A percentile compares a stretch with the other conserved stretches of the same genome.
Evolutionary conservation across 2,329 filamentous ascomycete species (phyloP).

Genomic region (Sporothrix pseudoabietina): DNA sequence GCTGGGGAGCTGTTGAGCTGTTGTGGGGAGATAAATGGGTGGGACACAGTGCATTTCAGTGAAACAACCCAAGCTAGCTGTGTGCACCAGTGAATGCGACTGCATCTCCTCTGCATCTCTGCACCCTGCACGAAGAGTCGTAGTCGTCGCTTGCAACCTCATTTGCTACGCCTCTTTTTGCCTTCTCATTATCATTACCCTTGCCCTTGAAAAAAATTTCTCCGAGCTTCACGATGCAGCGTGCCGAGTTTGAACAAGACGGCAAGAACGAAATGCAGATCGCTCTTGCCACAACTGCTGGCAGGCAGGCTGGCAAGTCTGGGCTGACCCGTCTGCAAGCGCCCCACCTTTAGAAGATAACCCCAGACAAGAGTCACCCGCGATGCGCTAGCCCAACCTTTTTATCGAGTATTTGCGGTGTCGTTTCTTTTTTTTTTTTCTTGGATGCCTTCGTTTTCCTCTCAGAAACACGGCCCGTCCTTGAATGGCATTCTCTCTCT

Average conservation of each 20-base stretch:
- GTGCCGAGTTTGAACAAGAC: not conserved
- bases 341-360: not conserved
- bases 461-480: not conserved
- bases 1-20: not conserved
- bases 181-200: not conserved
- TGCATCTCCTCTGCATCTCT: not conserved
- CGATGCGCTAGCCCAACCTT: not conserved
- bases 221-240: not conserved
- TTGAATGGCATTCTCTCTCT: not conserved
- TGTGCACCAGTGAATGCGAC: slow-evolving; percentile 9
- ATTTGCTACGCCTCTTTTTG: slow-evolving; percentile 7
- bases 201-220: not conserved
- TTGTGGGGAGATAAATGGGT: not conserved
- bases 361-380: not conserved
- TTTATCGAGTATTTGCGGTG: not conserved
- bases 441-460: not conserved
- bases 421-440: not conserved
- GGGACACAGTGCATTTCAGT: slow-evolving; percentile 18
- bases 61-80: not conserved
- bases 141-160: slow-evolving; percentile 7
- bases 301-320: not conserved
- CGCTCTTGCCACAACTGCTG: not conserved
- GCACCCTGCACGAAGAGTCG: not conserved
- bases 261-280: not conserved
- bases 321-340: slow-evolving; percentile 14